A percentile compares a stretch with the other conserved stretches of the same genome.
phyloP scores from a whole-genome alignment of 768 basidiomycete species.

The Xanthoconium stramineum region DNA sequence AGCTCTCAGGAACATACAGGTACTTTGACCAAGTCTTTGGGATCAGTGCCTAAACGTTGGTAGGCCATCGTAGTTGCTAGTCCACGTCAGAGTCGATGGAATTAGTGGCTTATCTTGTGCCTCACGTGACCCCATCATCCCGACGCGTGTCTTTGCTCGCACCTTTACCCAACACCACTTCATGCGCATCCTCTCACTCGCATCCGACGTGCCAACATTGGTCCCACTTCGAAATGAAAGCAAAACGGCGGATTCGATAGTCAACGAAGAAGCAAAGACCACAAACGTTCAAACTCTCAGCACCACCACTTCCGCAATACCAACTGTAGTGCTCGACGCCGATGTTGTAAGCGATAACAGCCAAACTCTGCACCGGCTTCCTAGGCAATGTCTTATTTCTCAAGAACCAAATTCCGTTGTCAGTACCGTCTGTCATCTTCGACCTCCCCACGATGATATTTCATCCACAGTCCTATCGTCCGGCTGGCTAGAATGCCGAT shows the following conservation, averaged over 20 bases:
- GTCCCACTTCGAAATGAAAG: background rate
- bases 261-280: background rate
- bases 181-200: constrained; percentile 14
- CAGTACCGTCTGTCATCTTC: constrained; percentile 29
- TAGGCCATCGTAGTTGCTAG: too few relatives aligned
- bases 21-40: too few relatives aligned
- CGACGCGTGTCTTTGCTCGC: background rate
- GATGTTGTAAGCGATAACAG: constrained; percentile 50
- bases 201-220: background rate
- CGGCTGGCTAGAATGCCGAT: constrained; percentile 58
- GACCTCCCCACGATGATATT: background rate
- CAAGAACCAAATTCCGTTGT: constrained; percentile 81
- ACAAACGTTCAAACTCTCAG: background rate
- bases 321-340: constrained; percentile 44
- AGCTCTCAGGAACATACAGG: too few relatives aligned
- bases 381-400: constrained; percentile 72
- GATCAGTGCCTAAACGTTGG: too few relatives aligned
- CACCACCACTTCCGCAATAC: constrained; percentile 27
- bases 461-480: constrained; percentile 52
- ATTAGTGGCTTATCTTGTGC: constrained; percentile 3
- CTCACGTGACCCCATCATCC: constrained; percentile 4
- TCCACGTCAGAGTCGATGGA: too few relatives aligned
- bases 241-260: background rate
- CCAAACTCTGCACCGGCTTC: constrained; percentile 57
- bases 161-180: background rate